phyloP scores from a whole-genome alignment of 202 grass and related monocot genomes.

The Carex arenaria region DNA sequence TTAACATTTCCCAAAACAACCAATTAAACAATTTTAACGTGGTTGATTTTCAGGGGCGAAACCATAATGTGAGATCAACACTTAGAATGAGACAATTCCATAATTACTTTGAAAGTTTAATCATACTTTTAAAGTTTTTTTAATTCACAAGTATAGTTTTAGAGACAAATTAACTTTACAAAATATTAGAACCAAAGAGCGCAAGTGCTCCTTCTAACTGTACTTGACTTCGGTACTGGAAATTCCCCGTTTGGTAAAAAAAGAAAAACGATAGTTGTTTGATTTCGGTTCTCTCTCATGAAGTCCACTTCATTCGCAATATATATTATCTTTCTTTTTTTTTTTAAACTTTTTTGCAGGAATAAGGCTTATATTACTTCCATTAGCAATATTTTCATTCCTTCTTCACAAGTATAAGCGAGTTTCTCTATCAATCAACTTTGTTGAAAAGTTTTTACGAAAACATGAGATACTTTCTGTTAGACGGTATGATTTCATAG shows the following conservation, averaged over 20 bases:
- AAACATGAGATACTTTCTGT: neutral
- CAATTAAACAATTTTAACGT: neutral
- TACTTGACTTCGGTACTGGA: no score
- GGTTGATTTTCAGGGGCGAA: no score
- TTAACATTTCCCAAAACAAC: neutral
- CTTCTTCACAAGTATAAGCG: neutral
- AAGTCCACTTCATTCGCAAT: neutral
- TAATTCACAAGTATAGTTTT: no score
- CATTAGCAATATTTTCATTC: neutral
- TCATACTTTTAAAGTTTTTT: no score
- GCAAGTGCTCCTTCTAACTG: no score
- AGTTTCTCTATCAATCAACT: neutral
- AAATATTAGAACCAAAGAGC: no score
- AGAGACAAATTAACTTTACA: no score
- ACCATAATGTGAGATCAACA: no score
- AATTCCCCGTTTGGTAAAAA: no score
- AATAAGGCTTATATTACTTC: neutral
- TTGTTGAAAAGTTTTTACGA: neutral
- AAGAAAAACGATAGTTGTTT: neutral
- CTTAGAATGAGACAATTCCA: no score
- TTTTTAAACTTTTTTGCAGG: neutral
- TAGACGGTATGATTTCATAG: conserved; percentile 11
- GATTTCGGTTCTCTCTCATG: neutral
- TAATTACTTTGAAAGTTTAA: no score
- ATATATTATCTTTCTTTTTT: no score